Evolutionary conservation across 2,329 filamentous ascomycete species (phyloP).

Genomic region (Aspergillus sp.): DNA sequence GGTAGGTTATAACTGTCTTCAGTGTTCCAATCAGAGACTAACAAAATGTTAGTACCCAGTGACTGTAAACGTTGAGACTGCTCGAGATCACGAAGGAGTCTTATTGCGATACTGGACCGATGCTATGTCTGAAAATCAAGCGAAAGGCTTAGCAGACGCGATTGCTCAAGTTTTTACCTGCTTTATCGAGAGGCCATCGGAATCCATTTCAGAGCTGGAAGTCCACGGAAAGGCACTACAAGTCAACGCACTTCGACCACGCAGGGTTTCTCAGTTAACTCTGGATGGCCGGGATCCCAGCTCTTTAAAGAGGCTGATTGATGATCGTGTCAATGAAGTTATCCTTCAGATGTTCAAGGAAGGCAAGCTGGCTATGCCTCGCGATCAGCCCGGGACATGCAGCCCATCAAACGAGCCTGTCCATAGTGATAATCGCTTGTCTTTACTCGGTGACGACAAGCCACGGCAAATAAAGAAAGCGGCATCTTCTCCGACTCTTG

Average conservation of each 20-base stretch:
- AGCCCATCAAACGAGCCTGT: not conserved
- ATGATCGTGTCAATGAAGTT: constrained; percentile 25
- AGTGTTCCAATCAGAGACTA: constrained; percentile 1
- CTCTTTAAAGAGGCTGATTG: constrained; percentile 23
- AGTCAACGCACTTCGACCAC: not conserved
- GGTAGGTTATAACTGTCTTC: constrained; percentile 13
- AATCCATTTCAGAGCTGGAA: constrained; percentile 14
- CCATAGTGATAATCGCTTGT: not conserved
- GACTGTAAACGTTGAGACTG: constrained; percentile 32
- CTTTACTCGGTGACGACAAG: constrained; percentile 1
- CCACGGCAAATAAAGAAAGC: constrained; percentile 5
- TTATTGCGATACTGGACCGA: constrained; percentile 33
- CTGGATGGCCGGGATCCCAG: constrained; percentile 7
- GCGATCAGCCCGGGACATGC: constrained; percentile 5
- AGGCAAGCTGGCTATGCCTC: constrained; percentile 16
- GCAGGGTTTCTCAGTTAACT: not conserved
- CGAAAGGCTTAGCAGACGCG: constrained; percentile 18
- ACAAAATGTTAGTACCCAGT: constrained; percentile 24
- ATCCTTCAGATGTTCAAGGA: constrained; percentile 25
- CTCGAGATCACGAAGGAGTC: constrained; percentile 25
- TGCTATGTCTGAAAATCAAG: constrained; percentile 26
- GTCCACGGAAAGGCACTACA: constrained; percentile 5
- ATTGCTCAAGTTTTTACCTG: constrained; percentile 24
- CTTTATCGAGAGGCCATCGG: constrained; percentile 22
- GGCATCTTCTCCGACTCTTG: constrained; percentile 21